Conservation (phyloP, 768 basidiomycete species). For the Phanerochaete sordida region DNA sequence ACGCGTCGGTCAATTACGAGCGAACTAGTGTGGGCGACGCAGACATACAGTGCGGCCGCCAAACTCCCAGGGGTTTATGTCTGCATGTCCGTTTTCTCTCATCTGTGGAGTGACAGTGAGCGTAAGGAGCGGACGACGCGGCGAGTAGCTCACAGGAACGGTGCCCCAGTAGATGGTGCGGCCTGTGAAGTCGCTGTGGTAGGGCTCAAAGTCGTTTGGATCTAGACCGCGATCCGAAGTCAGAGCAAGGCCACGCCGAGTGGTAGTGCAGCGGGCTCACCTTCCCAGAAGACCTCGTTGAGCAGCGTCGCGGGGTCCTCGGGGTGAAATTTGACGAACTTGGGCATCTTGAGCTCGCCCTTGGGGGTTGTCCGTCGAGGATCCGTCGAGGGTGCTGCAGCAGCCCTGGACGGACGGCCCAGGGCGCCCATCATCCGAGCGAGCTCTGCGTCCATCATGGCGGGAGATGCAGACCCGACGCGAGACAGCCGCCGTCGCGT, state of each 20-base stretch:
- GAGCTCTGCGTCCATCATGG: background rate
- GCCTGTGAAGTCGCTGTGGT: background rate
- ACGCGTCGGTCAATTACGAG: background rate
- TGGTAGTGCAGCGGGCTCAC: background rate
- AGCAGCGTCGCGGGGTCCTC: background rate
- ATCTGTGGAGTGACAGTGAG: background rate
- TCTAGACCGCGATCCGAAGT: background rate
- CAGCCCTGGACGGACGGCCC: background rate
- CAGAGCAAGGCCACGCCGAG: background rate
- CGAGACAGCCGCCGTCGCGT: background rate
- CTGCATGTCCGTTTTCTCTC: background rate
- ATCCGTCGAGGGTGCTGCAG: background rate
- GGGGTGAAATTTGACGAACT: conserved; percentile 5
- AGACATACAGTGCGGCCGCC: background rate
- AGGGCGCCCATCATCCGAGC: background rate
- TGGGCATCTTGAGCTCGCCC: conserved; percentile 2
- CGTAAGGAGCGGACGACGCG: background rate
- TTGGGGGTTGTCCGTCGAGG: conserved; percentile 1
- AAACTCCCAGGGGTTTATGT: background rate
- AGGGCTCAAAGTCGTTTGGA: background rate
- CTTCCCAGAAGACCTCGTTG: conserved; percentile 13
- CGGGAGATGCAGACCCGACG: too few species aligned
- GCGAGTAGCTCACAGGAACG: background rate
- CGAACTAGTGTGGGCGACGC: background rate
- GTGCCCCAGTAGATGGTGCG: conserved; percentile 8